Percentiles rank a stretch among this genome's conserved stretches.
Conservation (phyloP, 371 early-diverging fungal species). For the Dinochytrium kinnereticum region DNA sequence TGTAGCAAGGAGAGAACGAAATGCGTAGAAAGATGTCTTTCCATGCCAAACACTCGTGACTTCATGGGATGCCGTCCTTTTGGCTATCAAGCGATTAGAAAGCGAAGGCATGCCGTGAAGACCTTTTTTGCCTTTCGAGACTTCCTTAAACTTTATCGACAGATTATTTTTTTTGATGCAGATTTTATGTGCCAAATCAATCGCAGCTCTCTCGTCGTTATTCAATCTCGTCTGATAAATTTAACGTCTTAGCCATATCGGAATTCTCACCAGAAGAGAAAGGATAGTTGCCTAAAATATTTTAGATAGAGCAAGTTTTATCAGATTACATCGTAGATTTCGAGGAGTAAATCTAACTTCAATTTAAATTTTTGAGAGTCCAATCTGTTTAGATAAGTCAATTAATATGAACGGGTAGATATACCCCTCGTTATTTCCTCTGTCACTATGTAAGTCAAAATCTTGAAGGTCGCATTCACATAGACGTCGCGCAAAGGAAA, state of each 20-base stretch:
- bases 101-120: background rate
- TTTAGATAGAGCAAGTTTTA: background rate
- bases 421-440: slow-evolving; percentile 17
- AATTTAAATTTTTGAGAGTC: background rate
- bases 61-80: background rate
- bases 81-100: too few relatives aligned
- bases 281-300: background rate
- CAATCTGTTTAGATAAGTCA: background rate
- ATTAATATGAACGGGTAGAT: background rate
- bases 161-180: background rate
- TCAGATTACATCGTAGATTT: slow-evolving; percentile 18
- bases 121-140: background rate
- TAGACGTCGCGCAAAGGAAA: slow-evolving; percentile 10
- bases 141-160: background rate
- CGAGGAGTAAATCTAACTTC: background rate
- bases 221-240: background rate
- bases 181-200: background rate
- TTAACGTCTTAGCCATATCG: background rate
- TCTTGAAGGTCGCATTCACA: slow-evolving; percentile 24
- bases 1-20: background rate
- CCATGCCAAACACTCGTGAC: background rate
- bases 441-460: slow-evolving; percentile 24
- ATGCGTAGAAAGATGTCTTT: background rate
- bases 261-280: background rate
- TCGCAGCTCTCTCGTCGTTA: background rate